These are phyloP conservation scores for Margaritispora aquatica DNA, from an alignment of 495 filamentous ascomycete genomes.

Conservation along the genomic window DNA sequence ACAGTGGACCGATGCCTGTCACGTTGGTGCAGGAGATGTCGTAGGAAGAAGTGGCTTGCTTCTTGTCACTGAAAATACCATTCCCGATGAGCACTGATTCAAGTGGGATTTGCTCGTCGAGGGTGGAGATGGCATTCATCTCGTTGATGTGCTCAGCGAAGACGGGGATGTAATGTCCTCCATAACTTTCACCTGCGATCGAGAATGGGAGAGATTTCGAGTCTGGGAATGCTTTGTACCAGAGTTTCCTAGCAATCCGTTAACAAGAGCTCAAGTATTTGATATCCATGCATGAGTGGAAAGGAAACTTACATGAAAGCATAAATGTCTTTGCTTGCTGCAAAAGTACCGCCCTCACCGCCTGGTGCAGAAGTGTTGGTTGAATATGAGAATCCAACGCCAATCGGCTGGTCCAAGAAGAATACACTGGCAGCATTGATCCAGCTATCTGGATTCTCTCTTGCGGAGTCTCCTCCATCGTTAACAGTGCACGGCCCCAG, in stretches of 20 bases:
- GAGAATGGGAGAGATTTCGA: constrained; percentile 24
- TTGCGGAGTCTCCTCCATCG: constrained; percentile 7
- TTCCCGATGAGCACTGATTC: constrained; percentile 69
- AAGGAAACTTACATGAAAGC: constrained; percentile 9
- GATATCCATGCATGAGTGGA: too few relatives aligned
- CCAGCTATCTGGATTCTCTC: constrained; percentile 21
- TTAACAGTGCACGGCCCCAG: constrained; percentile 19
- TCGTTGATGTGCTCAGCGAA: constrained; percentile 58
- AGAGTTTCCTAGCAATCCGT: background rate
- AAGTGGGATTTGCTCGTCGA: constrained; percentile 65
- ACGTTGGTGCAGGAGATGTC: constrained; percentile 69
- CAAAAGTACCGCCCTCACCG: constrained; percentile 11
- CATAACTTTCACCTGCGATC: constrained; percentile 67
- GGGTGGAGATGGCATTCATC: constrained; percentile 40
- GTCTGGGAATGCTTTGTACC: constrained; percentile 39
- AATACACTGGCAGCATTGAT: constrained; percentile 18
- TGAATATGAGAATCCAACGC: constrained; percentile 20
- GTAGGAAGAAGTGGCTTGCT: constrained; percentile 44
- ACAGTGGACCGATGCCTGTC: constrained; percentile 14
- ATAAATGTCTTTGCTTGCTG: constrained; percentile 51
- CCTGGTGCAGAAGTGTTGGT: background rate
- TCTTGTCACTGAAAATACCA: constrained; percentile 62
- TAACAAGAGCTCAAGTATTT: background rate
- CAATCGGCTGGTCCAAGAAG: constrained; percentile 21
- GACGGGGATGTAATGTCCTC: constrained; percentile 68